Base-by-base conservation (phyloP, 345 rosid genomes). In the Trapa bicornis region DNA sequence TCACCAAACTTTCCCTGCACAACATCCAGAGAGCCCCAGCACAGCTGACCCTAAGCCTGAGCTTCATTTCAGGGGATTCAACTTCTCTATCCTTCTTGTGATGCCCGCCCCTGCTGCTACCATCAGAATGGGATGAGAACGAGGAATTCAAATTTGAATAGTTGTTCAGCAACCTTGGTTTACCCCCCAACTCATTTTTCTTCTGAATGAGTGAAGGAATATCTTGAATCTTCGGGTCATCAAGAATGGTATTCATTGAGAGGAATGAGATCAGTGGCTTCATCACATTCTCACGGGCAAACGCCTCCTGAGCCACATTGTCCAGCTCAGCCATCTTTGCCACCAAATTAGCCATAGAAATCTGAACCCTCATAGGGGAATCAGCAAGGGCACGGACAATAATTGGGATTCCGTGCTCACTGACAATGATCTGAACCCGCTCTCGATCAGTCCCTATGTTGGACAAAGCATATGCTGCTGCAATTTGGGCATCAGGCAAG, bases 161-260 rank as follows among this genome's bases (percentile, higher is more conserved):
- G 39, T 64, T 56, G 35, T 53, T 48, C 5, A 61, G 54, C 22
- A 32, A 32, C 58, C 68, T 78, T 33, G 69, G 68, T 47, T 70
- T 76, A 32, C 74, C 70, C 47, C 57, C 38, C 41, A 85, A 56
- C 62, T 83, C 82, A 67, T 75, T 80, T 35, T 86, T 86, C 81
- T 83, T 74, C 65, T 83, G 80, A 45, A 86, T 79, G 52, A 86
- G 71, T 6, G 91, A 80, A 63, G 76, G 84, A 70, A 86, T 79
- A 52, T 80, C 12, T 47, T 69, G 73, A 43, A 64, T 65, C 42
- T 67, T 74, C 5, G 74, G 48, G 10, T 58, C 65, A 35, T 82
- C 80, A 64, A 79, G 47, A 66, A 54, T 77, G 58, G 80, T 68
- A 61, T 79, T 85, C 43, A 50, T 39, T 2, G 86, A 79, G 63